These are phyloP conservation scores for Bolboschoenus planiculmis DNA, from an alignment of 176 grass and related monocot genomes.

Conservation along the genomic window DNA sequence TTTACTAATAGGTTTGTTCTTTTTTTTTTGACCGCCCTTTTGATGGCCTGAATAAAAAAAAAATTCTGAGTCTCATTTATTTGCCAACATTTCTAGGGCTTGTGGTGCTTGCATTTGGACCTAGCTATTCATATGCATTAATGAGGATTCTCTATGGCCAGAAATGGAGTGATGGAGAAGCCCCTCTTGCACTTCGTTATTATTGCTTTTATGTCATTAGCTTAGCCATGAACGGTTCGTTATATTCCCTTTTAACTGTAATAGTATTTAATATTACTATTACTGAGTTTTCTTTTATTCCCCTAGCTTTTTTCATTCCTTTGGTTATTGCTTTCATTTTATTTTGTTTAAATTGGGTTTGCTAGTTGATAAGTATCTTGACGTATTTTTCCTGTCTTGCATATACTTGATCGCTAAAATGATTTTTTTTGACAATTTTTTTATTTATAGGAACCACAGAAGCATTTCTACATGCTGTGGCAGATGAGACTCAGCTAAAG, in stretches of 20 bases:
- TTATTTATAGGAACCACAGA: constrained; percentile 72
- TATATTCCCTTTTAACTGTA: constrained; percentile 11
- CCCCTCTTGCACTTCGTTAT: constrained; percentile 60
- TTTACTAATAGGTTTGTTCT: constrained; percentile 70
- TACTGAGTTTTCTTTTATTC: neutral
- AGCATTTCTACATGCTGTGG: constrained; percentile 92
- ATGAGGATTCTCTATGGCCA: constrained; percentile 73
- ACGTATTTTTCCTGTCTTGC: neutral
- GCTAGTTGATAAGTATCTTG: neutral
- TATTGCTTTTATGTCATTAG: constrained; percentile 92
- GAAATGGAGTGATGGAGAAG: constrained; percentile 78
- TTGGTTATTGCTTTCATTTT: neutral
- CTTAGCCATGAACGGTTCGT: constrained; percentile 88
- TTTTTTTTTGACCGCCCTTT: neutral
- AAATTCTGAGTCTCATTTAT: neutral
- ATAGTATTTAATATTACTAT: neutral
- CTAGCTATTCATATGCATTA: constrained; percentile 94
- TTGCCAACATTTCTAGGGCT: constrained; percentile 49
- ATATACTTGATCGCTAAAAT: neutral
- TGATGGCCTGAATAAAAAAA: neutral
- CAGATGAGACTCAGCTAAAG: constrained; percentile 81
- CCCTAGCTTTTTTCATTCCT: neutral
- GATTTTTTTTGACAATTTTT: neutral
- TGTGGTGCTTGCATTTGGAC: constrained; percentile 88
- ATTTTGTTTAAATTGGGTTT: neutral